Percentiles rank a stretch among this genome's conserved stretches.
phyloP scores from a whole-genome alignment of 257 asterid genomes.

The Orobanche coerulescens region DNA sequence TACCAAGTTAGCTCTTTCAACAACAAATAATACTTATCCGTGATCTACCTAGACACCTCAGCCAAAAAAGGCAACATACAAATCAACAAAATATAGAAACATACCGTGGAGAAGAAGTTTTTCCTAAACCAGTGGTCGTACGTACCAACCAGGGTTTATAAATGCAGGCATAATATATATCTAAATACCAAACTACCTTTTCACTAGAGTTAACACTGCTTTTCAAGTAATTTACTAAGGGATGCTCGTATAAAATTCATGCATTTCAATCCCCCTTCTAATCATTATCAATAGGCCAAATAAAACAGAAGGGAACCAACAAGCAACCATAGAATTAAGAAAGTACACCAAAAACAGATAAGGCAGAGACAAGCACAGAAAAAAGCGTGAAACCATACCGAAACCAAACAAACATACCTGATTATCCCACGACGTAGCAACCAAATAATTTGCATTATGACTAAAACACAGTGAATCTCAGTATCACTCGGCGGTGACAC shows the following conservation, averaged over 20 bases:
- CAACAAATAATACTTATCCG: background rate
- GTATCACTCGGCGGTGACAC: slow-evolving; percentile 77
- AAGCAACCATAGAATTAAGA: background rate
- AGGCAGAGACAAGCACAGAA: no score
- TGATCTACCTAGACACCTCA: background rate
- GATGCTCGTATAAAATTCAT: no score
- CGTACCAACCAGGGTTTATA: background rate
- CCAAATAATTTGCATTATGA: slow-evolving; percentile 70
- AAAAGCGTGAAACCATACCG: no score
- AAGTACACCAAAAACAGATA: no score
- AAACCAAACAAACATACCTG: slow-evolving; percentile 56
- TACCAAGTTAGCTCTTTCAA: slow-evolving; percentile 15
- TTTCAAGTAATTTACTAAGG: background rate
- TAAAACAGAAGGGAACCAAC: background rate
- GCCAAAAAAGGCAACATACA: slow-evolving; percentile 1
- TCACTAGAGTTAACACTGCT: background rate
- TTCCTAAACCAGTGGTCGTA: background rate
- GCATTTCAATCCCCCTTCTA: no score
- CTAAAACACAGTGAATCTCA: slow-evolving; percentile 74
- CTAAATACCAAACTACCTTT: slow-evolving; percentile 2
- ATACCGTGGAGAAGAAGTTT: background rate
- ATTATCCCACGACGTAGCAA: slow-evolving; percentile 94
- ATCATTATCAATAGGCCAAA: no score
- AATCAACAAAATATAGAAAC: background rate
- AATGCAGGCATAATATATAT: background rate